Percentiles rank a stretch among this genome's conserved stretches.
These are phyloP conservation scores for Cyclotella atomus DNA, from an alignment of 108 stramenopile species.

Conservation along the genomic window DNA sequence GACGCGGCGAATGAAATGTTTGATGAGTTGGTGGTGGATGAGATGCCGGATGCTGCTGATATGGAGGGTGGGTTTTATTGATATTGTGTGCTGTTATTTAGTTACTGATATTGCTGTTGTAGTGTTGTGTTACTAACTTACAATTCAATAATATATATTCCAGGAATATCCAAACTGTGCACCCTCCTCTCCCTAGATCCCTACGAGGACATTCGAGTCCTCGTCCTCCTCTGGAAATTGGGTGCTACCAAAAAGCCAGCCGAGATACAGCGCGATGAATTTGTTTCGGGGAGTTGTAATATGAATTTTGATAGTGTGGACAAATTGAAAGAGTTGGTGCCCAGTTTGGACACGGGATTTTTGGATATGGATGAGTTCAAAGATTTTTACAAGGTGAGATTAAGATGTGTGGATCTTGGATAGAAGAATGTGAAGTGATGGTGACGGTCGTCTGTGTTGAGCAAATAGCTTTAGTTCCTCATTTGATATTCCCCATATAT, in stretches of 20 bases:
- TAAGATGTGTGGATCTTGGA: constrained; percentile 13
- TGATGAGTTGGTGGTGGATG: constrained; percentile 68
- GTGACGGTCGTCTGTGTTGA: no score
- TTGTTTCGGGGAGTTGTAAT: constrained; percentile 64
- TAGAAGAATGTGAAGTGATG: no score
- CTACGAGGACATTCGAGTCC: constrained; percentile 78
- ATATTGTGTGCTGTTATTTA: neutral
- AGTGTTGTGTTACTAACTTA: neutral
- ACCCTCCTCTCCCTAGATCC: constrained; percentile 85
- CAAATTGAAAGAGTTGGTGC: constrained; percentile 67
- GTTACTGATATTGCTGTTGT: neutral
- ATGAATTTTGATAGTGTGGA: constrained; percentile 65
- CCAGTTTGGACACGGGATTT: constrained; percentile 87
- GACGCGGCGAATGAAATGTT: constrained; percentile 52
- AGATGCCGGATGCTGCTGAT: constrained; percentile 61
- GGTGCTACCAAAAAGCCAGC: constrained; percentile 84
- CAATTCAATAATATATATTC: neutral
- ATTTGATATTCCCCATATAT: no score
- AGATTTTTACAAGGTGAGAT: constrained; percentile 85
- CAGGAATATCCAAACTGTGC: constrained; percentile 76
- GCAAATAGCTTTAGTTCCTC: no score
- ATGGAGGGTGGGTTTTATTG: constrained; percentile 64
- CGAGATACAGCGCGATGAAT: constrained; percentile 80
- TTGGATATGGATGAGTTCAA: constrained; percentile 83
- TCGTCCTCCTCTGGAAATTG: constrained; percentile 88